Conservation (phyloP, 495 filamentous ascomycete species). For the Trichocladium uniseriatum region DNA sequence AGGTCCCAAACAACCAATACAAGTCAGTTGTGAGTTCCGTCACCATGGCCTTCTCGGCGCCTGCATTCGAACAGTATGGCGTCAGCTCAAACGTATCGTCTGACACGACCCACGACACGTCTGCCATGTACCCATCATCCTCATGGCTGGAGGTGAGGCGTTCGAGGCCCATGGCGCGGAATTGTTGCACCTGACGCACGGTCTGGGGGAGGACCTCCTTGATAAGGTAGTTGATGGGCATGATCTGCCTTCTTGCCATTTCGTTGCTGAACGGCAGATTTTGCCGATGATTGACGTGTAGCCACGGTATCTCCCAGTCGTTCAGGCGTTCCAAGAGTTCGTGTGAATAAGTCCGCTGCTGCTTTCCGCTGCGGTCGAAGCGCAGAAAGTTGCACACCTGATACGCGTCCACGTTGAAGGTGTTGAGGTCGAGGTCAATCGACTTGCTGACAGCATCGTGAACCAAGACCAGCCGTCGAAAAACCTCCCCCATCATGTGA, state of each 20-base stretch:
- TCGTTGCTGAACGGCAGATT: too few relatives aligned
- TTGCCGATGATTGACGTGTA: neutral
- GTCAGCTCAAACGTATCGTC: neutral
- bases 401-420: neutral
- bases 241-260: neutral
- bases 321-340: neutral
- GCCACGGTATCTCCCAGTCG: neutral
- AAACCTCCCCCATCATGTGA: slow-evolving; percentile 1
- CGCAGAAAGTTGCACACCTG: too few relatives aligned
- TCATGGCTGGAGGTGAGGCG: too few relatives aligned
- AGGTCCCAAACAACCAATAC: neutral
- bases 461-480: neutral
- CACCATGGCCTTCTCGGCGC: neutral
- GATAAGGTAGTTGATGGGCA: neutral
- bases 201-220: neutral
- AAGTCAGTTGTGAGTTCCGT: neutral
- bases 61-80: neutral
- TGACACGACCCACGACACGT: slow-evolving; percentile 3
- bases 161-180: neutral
- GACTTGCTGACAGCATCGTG: neutral
- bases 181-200: neutral
- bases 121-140: too few relatives aligned
- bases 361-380: too few relatives aligned
- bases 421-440: neutral
- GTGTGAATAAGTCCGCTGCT: neutral